phyloP scores from a whole-genome alignment of 495 filamentous ascomycete genomes.

The Astrothelium macrocarpum region DNA sequence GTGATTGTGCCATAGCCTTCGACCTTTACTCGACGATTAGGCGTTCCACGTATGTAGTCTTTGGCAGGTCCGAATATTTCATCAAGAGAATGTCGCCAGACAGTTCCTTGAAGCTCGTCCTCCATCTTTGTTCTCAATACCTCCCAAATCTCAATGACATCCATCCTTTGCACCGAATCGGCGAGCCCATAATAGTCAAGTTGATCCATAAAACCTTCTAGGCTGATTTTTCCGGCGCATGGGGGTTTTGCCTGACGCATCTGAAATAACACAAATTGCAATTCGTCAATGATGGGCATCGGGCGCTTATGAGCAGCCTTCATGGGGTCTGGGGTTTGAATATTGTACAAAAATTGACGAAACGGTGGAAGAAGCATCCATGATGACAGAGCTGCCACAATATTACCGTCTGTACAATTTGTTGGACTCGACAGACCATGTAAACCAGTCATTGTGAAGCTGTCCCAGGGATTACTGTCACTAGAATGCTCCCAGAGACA shows the following conservation, averaged over 20 bases:
- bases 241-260: constrained; percentile 21
- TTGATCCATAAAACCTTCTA: constrained; percentile 22
- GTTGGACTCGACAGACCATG: constrained; percentile 42
- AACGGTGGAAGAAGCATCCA: constrained; percentile 54
- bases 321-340: constrained; percentile 42
- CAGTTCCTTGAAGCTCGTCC: constrained; percentile 41
- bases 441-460: constrained; percentile 50
- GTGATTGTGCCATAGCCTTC: constrained; percentile 22
- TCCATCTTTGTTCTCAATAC: constrained; percentile 43
- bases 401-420: constrained; percentile 35
- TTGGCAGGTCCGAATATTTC: constrained; percentile 38
- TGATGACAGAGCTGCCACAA: constrained; percentile 37
- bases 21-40: constrained; percentile 23
- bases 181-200: constrained; percentile 31
- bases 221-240: constrained; percentile 12
- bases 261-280: constrained; percentile 26
- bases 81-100: constrained; percentile 33
- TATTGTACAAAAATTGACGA: constrained; percentile 44
- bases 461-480: constrained; percentile 30
- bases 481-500: constrained; percentile 52
- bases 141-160: constrained; percentile 41
- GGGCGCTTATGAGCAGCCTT: constrained; percentile 41
- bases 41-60: constrained; percentile 17
- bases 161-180: constrained; percentile 26
- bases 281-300: constrained; percentile 31